Conservation (phyloP, 1,139 yeast genomes). For the Magnusiomyces starmeri region DNA sequence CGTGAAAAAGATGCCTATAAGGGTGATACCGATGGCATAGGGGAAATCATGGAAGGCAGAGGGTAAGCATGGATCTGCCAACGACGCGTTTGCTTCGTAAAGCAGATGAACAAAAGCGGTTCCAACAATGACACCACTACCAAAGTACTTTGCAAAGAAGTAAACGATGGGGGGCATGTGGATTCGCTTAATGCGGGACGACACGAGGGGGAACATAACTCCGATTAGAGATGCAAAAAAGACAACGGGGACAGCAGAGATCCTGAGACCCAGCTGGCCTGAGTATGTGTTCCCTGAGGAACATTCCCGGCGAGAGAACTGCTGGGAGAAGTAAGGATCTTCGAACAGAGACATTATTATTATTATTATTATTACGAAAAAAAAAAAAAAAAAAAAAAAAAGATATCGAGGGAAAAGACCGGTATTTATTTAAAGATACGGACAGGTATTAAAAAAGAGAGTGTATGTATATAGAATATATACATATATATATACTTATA, state of each 20-base stretch:
- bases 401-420: not conserved
- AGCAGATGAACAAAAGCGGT: conserved; percentile 70
- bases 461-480: not conserved
- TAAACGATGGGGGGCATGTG: conserved; percentile 53
- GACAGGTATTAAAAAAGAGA: not conserved
- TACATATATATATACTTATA: not conserved
- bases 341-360: not conserved
- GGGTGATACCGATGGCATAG: conserved; percentile 42
- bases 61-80: conserved; percentile 43
- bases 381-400: not conserved
- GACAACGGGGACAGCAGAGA: conserved; percentile 65
- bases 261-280: conserved; percentile 55
- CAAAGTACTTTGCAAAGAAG: conserved; percentile 61
- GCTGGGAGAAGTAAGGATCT: not conserved
- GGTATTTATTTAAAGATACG: not conserved
- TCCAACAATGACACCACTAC: conserved; percentile 72
- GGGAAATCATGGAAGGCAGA: conserved; percentile 47
- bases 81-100: conserved; percentile 55
- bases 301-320: conserved; percentile 2
- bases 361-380: not conserved
- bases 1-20: conserved; percentile 39
- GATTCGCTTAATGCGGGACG: conserved; percentile 26
- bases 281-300: conserved; percentile 29
- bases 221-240: conserved; percentile 52
- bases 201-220: conserved; percentile 35